phyloP scores from a whole-genome alignment of 2,329 filamentous ascomycete species.

The Trichophyton verrucosum region DNA sequence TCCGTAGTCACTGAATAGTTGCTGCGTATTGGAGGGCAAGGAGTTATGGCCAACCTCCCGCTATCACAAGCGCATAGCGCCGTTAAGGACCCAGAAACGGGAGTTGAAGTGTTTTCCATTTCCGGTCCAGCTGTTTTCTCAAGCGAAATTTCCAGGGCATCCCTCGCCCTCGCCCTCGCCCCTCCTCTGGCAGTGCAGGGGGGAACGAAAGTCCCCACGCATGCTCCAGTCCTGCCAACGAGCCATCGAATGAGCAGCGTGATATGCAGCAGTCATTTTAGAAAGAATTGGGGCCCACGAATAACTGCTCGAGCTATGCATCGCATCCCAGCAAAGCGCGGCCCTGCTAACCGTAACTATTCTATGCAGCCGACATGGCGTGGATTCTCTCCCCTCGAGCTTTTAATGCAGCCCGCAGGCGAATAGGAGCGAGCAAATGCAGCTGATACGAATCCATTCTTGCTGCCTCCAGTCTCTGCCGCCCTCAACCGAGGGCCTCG shows the following conservation, averaged over 20 bases:
- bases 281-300: background rate
- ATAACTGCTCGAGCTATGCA: background rate
- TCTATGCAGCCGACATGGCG: constrained; percentile 1
- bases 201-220: background rate
- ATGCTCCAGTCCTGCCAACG: background rate
- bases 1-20: too few relatives aligned
- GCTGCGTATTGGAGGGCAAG: too few relatives aligned
- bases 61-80: background rate
- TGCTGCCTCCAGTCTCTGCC: background rate
- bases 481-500: background rate
- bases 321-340: background rate
- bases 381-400: background rate
- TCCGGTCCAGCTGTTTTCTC: background rate
- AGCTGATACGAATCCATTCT: background rate
- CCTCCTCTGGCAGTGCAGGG: background rate
- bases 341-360: background rate
- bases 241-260: background rate
- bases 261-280: background rate
- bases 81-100: background rate
- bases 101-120: background rate
- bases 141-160: background rate
- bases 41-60: background rate
- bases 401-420: background rate
- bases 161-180: background rate
- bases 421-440: background rate